Evolutionary conservation across 139 green algal genomes (phyloP).

Genomic region (Desmodesmus armatus): DNA sequence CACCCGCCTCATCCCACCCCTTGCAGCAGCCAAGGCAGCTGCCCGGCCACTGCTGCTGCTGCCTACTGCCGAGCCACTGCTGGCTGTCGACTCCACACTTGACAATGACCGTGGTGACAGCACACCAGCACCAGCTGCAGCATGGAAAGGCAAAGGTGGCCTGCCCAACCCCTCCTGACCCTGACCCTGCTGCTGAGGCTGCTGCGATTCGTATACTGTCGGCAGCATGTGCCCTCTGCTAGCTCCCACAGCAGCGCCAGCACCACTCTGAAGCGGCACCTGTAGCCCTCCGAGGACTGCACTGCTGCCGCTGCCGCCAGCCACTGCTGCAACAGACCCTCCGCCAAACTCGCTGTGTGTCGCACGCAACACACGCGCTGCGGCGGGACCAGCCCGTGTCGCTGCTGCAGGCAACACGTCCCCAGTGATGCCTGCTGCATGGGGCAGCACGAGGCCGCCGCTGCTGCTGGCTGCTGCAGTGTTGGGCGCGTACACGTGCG

Average conservation of each 20-base stretch:
- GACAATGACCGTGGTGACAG: not conserved
- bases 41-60: not conserved
- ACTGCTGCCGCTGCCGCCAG: not conserved
- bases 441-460: not conserved
- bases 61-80: not conserved
- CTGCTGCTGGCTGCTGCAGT: not conserved
- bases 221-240: not conserved
- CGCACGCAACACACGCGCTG: not conserved
- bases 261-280: no score
- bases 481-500: not conserved
- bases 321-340: not conserved
- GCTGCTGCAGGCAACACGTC: not conserved
- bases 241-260: not conserved
- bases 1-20: not conserved
- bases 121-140: not conserved
- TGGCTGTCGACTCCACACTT: not conserved
- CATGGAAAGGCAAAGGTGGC: no score
- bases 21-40: constrained; percentile 2
- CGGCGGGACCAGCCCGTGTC: not conserved
- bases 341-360: not conserved
- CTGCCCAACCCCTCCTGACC: not conserved
- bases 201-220: not conserved
- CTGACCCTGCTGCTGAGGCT: not conserved
- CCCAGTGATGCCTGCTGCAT: no score
- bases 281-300: no score